Evolutionary conservation across 106 monocot genomes (phyloP), one percentile per base, ranked within the genome.

Genomic region (Dendrobium officinale): DNA sequence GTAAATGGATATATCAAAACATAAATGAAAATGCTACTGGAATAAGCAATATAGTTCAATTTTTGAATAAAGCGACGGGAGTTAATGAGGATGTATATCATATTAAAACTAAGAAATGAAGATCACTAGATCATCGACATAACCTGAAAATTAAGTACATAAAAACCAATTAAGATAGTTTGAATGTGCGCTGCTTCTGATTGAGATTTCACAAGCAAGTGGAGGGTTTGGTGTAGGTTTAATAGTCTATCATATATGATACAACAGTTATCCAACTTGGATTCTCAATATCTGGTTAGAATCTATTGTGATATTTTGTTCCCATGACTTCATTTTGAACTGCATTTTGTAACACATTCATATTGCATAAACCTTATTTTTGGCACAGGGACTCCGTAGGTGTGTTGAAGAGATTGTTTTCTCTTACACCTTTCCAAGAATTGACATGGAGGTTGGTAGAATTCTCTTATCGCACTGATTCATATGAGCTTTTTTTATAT

Each of bases 371-470:
- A 31, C 27, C 8, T 24, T 83, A 29, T 64, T 84, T 75, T 81
- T 88, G 83, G 85, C 29, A 19, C 88, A 92, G 82, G 94, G 88
- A 22, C 85, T 98, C 29, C 86, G 91, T 2, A 86, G 92, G 58
- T 91, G 88, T 80, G 85, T 95, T 10, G 98, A 99, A 79, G 98
- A 99, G 82, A 95, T 99, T 86, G 88, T 99, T 82, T 99, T 99
- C 89, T 82, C 94, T 59, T 93, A 99, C 82, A 86, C 95, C 22
- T 99, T 95, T 58, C 98, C 95, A 44, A 88, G 98, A 86, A 85
- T 99, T 80, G 98, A 99, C 77, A 93, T 95, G 82, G 92, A 95
- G 98, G 98, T 93, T 54, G 26, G 85, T 68, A 22, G 48, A 24
- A 70, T 70, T 43, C 37, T 20, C 26, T 26, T 22, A 20, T 37